Percentiles rank a stretch among this genome's conserved stretches.
Evolutionary conservation across 1,284 basidiomycete species (phyloP).

Genomic region (Quambalaria eucalypti): DNA sequence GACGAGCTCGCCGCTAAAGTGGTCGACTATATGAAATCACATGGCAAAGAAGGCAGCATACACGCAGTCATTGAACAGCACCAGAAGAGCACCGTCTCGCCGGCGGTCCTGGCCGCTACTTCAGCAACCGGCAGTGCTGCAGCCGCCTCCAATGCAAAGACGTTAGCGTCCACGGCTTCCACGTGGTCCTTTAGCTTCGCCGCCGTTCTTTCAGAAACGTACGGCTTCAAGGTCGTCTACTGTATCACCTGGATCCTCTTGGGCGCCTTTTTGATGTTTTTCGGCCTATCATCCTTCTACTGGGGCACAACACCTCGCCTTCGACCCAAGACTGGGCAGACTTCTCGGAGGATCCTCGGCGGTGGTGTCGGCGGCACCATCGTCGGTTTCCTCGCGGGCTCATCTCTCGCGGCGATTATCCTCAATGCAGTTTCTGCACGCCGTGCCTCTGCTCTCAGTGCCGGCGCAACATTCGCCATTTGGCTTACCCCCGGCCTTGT

Average conservation of each 20-base stretch:
- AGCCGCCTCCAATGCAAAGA: too few species aligned
- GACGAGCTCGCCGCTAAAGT: neutral
- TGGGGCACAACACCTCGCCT: constrained; percentile 19
- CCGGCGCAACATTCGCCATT: constrained; percentile 19
- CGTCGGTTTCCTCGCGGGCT: constrained; percentile 30
- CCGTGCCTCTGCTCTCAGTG: constrained; percentile 9
- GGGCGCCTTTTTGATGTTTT: constrained; percentile 29
- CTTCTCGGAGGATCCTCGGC: constrained; percentile 14
- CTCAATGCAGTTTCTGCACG: constrained; percentile 12
- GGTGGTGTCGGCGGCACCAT: constrained; percentile 28
- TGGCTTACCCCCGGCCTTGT: constrained; percentile 31
- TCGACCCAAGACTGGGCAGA: neutral
- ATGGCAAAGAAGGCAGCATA: too few species aligned
- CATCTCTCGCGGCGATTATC: constrained; percentile 20
- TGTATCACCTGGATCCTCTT: constrained; percentile 27
- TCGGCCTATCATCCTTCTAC: constrained; percentile 33
- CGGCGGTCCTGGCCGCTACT: too few species aligned
- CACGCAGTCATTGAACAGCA: too few species aligned
- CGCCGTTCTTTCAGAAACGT: neutral
- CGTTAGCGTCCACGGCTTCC: too few species aligned
- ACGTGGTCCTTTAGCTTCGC: too few species aligned
- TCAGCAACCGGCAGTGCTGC: too few species aligned
- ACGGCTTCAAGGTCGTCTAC: constrained; percentile 14
- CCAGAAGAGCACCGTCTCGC: too few species aligned
- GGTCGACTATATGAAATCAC: neutral